Base-by-base conservation (phyloP, 371 early-diverging fungal species). In the Choanephora cucurbitarum region DNA sequence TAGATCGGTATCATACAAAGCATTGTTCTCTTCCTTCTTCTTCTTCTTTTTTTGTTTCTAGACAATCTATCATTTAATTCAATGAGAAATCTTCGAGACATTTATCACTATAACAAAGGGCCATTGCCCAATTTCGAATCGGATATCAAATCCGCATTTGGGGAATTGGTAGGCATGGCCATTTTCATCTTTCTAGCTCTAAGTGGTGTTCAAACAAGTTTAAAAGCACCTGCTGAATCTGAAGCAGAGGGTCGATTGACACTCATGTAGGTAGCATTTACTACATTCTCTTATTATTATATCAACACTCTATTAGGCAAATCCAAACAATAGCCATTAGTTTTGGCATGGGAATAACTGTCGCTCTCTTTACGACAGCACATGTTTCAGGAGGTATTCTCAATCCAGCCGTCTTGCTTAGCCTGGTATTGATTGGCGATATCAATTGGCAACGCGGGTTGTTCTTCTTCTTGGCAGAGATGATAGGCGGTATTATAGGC, bases 361-460 rank as follows among this genome's bases (percentile, higher is more conserved):
- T 83, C 19, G 73, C 70, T 53, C 61, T 80, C 7, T 70, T 77
- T 48, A 73, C 77, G 50, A 59, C 60, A 40, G 59, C 52, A 13
- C 72, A 78, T 21, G 75, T 83, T 50, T 82, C 81, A 21, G 85
- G 85, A 18, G 79, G 83, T 17, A 69, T 73, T 42, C 68, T 84
- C 49, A 86, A 84, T 57, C 84, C 84, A n/a, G 82, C 84, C 18
- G 69, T 84, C 43, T 58, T 80, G 51, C 56, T 83, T 24, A 65
- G 63, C 19, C 66, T 82, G 22, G 19, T 78, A 34, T 59, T 78
- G 41, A 65, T 67, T 11, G 73, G 76, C 23, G 66, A 79, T 47
- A 57, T 85, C 58, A 57, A 66, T n/a, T 55, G 68, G 43, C 56
- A 66, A 18, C 75, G 65, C 41, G 73, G 70, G 28, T 31, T 58